Base-by-base conservation (phyloP, 2,329 filamentous ascomycete species). In the Fusarium coffeatum region DNA sequence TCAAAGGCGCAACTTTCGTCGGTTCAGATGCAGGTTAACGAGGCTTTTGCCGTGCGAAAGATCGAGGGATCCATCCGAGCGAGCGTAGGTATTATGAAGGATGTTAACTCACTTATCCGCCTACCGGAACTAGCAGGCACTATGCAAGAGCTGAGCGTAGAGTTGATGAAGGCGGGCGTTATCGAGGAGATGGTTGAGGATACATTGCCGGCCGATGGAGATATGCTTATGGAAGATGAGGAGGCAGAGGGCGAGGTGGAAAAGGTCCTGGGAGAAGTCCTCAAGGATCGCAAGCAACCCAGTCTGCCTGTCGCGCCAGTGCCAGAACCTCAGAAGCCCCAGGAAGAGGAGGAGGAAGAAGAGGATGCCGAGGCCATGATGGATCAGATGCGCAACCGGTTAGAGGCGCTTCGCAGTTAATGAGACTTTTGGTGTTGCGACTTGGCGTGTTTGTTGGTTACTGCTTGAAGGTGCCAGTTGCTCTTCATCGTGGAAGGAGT, bases 101-200 rank as follows among this genome's bases (percentile, higher is more conserved):
- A 98, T 79, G 93, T 99, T 64, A 98, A 98, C 80, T 88, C 86
- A 18, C 85, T 98, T 27, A 89, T 98, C 51, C 87, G 91, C 28
- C 81, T 99, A 73, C 96, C 96, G 13, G 92, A 97, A 72, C 84
- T 98, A 66, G 93, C 91, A 22, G 90, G 88, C 16, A 98, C 94
- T 11, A 98, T 98, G 95, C 86, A 90, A 68, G 93, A 97, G 79
- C 84, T 98, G 51, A 92, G 90, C 75, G 86, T 91, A 61, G 96
- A 98, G 85, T 82, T 98, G 72, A 92, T 97, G 80, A 97, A 94
- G 83, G 95, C 96, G 4, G 96, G 95, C 18, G 95, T 99, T 71
- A 97, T 98, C 65, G 95, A 98, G 84, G 96, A 99, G 83, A 98
- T 98, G 92, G 90, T 97, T 7, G 92, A 91, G 49, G 95, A 98